Evolutionary conservation across 2,329 filamentous ascomycete genomes (phyloP).

Genomic region (Trichoderma lentiforme): DNA sequence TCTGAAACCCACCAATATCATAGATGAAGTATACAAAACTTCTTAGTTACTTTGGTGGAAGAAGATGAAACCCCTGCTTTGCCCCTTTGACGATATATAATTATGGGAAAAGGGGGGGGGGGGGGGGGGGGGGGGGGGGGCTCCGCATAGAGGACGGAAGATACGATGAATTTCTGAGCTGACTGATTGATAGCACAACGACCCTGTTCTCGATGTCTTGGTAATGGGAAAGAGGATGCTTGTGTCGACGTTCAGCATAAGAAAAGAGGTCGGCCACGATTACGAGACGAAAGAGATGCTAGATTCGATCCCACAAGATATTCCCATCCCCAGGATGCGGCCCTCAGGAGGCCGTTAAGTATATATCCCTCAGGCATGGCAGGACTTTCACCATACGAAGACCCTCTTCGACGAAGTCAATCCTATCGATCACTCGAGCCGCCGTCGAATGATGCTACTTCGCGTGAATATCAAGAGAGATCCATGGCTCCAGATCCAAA

Average conservation of each 20-base stretch:
- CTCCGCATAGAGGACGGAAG: background rate
- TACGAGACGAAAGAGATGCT: conserved; percentile 67
- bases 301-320: conserved; percentile 53
- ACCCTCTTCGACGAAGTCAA: conserved; percentile 43
- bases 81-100: background rate
- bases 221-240: conserved; percentile 74
- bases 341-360: conserved; percentile 48
- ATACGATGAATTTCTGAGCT: conserved; percentile 25
- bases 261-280: conserved; percentile 72
- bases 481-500: conserved; percentile 47
- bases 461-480: conserved; percentile 50
- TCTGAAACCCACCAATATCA: too few species aligned
- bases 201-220: conserved; percentile 73
- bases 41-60: background rate
- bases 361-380: conserved; percentile 47
- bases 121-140: too few species aligned
- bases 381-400: conserved; percentile 44
- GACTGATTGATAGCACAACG: conserved; percentile 58
- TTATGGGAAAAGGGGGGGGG: background rate
- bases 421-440: conserved; percentile 55
- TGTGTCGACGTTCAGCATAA: conserved; percentile 85
- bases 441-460: conserved; percentile 38
- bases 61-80: background rate
- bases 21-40: background rate
- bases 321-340: conserved; percentile 44